These are phyloP conservation scores for Botryotinia narcissicola DNA, from an alignment of 2,329 filamentous ascomycete species.

Conservation along the genomic window DNA sequence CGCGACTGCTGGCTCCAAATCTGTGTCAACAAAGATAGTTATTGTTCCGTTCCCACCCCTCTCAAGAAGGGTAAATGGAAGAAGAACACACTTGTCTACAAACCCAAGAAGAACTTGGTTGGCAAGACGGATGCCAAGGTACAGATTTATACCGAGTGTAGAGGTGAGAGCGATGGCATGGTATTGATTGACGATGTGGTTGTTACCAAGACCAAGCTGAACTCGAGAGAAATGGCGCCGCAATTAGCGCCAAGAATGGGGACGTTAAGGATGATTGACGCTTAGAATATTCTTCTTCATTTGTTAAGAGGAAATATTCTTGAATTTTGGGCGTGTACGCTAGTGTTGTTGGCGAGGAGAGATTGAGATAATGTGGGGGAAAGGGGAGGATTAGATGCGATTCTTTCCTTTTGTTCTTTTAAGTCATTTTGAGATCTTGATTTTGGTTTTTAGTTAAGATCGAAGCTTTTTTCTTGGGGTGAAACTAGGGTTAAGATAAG, in stretches of 20 bases:
- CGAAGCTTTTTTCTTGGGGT: not conserved
- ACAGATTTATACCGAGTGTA: slow-evolving; percentile 11
- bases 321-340: too few relatives aligned
- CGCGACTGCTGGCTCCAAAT: slow-evolving; percentile 17
- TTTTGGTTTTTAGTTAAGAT: not conserved
- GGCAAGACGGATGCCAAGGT: not conserved
- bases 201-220: not conserved
- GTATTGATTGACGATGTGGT: slow-evolving; percentile 13
- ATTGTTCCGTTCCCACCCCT: slow-evolving; percentile 1
- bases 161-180: slow-evolving; percentile 10
- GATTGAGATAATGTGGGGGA: not conserved
- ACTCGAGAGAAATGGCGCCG: not conserved
- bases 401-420: not conserved
- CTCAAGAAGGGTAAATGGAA: slow-evolving; percentile 20
- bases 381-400: not conserved
- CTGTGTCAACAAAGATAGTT: slow-evolving; percentile 14
- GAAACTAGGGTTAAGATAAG: not conserved
- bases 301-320: not conserved
- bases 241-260: not conserved
- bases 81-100: slow-evolving; percentile 14
- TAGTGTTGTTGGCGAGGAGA: not conserved
- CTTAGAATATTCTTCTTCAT: not conserved
- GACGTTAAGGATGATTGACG: not conserved
- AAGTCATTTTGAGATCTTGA: not conserved
- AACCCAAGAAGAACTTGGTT: not conserved